Evolutionary conservation across 2,329 filamentous ascomycete genomes (phyloP).

Genomic region (Curvularia eragrostidis): DNA sequence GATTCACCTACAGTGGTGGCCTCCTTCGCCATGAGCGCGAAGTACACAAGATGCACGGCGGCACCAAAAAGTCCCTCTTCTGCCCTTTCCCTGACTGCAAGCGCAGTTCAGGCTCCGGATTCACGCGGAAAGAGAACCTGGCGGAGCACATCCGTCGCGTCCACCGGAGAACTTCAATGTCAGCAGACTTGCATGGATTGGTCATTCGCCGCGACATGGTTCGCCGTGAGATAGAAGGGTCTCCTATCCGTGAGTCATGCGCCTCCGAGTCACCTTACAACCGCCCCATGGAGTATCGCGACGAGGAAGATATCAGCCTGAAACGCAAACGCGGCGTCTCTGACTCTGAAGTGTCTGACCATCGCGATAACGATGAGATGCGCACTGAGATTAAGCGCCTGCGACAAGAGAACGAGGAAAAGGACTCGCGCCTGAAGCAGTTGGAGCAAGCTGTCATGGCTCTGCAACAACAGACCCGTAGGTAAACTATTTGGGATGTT

Average conservation of each 20-base stretch:
- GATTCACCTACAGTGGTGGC: slow-evolving; percentile 94
- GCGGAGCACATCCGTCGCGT: slow-evolving; percentile 91
- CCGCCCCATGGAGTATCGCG: slow-evolving; percentile 31
- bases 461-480: slow-evolving; percentile 43
- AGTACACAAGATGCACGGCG: slow-evolving; percentile 89
- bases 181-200: slow-evolving; percentile 44
- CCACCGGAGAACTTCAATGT: slow-evolving; percentile 61
- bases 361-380: slow-evolving; percentile 43
- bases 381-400: slow-evolving; percentile 52
- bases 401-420: slow-evolving; percentile 51
- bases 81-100: slow-evolving; percentile 90
- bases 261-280: slow-evolving; percentile 36
- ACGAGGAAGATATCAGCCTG: slow-evolving; percentile 34
- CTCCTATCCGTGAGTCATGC: slow-evolving; percentile 32
- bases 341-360: slow-evolving; percentile 33
- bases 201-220: slow-evolving; percentile 38
- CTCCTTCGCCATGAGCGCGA: slow-evolving; percentile 89
- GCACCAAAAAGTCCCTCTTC: slow-evolving; percentile 84
- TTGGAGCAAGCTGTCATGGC: slow-evolving; percentile 47
- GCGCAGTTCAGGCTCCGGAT: slow-evolving; percentile 84
- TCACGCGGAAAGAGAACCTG: slow-evolving; percentile 91
- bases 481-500: slow-evolving; percentile 15
- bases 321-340: slow-evolving; percentile 46
- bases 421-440: slow-evolving; percentile 47
- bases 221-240: slow-evolving; percentile 25